Percentiles rank a stretch among this genome's conserved stretches.
phyloP scores from a whole-genome alignment of 345 rosid species.

The Brassica nigra region DNA sequence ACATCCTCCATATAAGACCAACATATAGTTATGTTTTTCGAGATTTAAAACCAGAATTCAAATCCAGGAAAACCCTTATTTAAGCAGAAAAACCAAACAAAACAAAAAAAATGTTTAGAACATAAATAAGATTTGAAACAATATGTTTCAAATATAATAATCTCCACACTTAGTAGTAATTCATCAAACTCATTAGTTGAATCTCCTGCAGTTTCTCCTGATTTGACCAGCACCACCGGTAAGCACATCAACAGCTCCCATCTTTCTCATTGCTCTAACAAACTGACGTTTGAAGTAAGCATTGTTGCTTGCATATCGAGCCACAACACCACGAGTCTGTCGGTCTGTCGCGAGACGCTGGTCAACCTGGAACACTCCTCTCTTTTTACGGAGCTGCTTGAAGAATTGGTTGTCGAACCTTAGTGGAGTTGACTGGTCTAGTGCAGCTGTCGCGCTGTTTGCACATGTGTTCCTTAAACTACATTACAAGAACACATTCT shows the following conservation, averaged over 20 bases:
- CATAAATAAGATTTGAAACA: neutral
- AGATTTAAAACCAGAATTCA: slow-evolving; percentile 16
- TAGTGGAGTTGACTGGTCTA: slow-evolving; percentile 41
- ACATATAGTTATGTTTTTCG: slow-evolving; percentile 4
- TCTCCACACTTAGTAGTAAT: neutral
- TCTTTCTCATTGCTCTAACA: slow-evolving; percentile 68
- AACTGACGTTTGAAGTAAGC: slow-evolving; percentile 49
- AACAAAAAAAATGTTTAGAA: neutral
- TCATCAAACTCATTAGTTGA: slow-evolving; percentile 34
- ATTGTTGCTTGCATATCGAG: slow-evolving; percentile 34
- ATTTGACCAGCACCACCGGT: slow-evolving; percentile 63
- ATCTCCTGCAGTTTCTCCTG: slow-evolving; percentile 60
- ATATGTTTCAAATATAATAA: neutral
- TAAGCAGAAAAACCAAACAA: slow-evolving; percentile 11
- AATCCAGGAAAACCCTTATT: slow-evolving; percentile 34
- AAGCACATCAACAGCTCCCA: slow-evolving; percentile 64
- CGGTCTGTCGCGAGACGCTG: slow-evolving; percentile 25
- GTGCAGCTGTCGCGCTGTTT: slow-evolving; percentile 18
- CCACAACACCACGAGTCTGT: slow-evolving; percentile 37
- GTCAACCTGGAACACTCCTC: slow-evolving; percentile 44
- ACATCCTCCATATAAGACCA: slow-evolving; percentile 10
- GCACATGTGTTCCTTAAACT: slow-evolving; percentile 39
- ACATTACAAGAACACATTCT: neutral
- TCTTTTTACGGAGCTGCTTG: slow-evolving; percentile 33
- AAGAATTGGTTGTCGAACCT: slow-evolving; percentile 40